Base-by-base conservation (phyloP, 768 basidiomycete genomes). In the Mycena belliarum region DNA sequence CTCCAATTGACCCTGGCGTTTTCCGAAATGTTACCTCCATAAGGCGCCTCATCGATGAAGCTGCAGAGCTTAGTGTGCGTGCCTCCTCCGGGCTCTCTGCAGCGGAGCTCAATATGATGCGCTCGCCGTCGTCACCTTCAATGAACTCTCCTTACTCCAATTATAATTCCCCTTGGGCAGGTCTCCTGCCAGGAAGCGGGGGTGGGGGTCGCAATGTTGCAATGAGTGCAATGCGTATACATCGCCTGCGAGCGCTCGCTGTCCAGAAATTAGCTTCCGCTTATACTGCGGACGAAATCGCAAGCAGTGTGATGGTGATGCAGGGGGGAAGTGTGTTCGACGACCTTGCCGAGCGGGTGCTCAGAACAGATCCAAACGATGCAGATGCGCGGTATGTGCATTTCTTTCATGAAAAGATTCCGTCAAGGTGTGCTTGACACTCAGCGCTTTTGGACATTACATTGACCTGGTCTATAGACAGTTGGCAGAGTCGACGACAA, bases 321-420 rank as follows among this genome's bases (percentile, higher is more conserved):
- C 93, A 95, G 68, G 92, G 92, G 35, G 92, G 93, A 6, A 93
- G 87, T 60, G 89, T 94, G 3, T 91, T 95, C 66, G 93, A 95
- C 64, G 93, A 95, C 65, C 80, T 95, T n/a, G 93, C 93, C 0
- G 91, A 93, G 68, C 81, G 87, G 15, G 93, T 95, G 10, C 80
- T 95, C 51, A 91, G 78, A 79, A 68, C 82, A 51, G 85, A 85
- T 43, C 62, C 62, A 3, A 63, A 38, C 55, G 62, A 63, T 32
- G 44, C 48, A 11, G 62, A 63, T 42, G 62, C 62, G 0, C 54
- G 55, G 20, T 63, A 63, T 43, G 92, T 95, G 2, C 88, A 94
- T 66, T 95, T 95, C 69, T 95, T 95, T 73, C 93, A 95, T 65
- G 93, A 95, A 68, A 95, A 93, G 75, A 95, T 95, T 63, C 93